A percentile compares a stretch with the other conserved stretches of the same genome.
Evolutionary conservation across 148 eudicot genomes (phyloP).

Genomic region (Linanthus parryae): DNA sequence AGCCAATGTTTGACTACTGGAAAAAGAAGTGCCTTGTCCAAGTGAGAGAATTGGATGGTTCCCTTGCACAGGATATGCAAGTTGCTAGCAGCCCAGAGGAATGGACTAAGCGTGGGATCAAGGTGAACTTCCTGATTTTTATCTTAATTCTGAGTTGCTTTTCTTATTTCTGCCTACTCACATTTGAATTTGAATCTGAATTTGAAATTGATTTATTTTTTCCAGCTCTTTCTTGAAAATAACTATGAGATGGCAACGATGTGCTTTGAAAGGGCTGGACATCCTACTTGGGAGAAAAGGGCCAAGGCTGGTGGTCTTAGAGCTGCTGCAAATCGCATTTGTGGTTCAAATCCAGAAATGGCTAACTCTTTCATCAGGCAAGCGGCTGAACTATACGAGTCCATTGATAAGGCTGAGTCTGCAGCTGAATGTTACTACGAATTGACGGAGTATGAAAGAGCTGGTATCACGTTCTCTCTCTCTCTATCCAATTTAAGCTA

Average conservation of each 20-base stretch:
- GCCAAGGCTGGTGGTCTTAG: constrained; percentile 63
- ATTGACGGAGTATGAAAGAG: constrained; percentile 45
- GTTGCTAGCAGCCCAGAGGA: constrained; percentile 43
- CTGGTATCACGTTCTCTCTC: too few species aligned
- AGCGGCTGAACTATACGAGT: constrained; percentile 68
- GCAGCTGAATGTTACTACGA: constrained; percentile 69
- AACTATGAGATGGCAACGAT: constrained; percentile 74
- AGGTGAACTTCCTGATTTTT: constrained; percentile 17
- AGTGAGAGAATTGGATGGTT: constrained; percentile 32
- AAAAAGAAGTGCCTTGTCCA: constrained; percentile 30
- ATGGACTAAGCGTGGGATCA: constrained; percentile 39
- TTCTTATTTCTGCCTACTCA: too few species aligned
- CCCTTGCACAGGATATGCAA: constrained; percentile 41
- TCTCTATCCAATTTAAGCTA: too few species aligned
- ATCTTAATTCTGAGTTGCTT: neutral
- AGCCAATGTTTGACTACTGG: constrained; percentile 54
- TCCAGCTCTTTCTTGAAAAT: constrained; percentile 55
- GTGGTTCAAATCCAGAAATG: constrained; percentile 34
- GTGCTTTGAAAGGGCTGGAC: constrained; percentile 86
- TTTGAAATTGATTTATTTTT: too few species aligned
- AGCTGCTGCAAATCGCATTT: constrained; percentile 37
- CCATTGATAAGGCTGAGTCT: constrained; percentile 36
- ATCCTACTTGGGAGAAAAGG: constrained; percentile 44
- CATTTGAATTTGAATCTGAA: too few species aligned
- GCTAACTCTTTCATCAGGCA: constrained; percentile 34